Base-by-base conservation (phyloP, 2,329 filamentous ascomycete genomes). In the Westerdykella sp. region DNA sequence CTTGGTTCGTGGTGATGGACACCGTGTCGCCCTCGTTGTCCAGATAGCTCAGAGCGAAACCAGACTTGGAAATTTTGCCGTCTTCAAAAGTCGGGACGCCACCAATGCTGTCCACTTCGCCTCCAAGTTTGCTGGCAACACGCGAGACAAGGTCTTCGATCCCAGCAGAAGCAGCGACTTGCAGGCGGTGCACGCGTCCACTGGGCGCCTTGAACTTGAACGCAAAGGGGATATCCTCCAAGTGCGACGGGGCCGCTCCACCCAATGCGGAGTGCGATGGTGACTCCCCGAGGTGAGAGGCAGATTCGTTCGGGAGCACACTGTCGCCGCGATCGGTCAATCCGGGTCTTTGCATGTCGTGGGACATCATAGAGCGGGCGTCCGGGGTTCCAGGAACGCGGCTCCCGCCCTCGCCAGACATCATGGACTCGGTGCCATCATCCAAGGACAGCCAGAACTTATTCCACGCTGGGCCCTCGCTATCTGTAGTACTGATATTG, bases 151-250 rank as follows among this genome's bases (percentile, higher is more conserved):
- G 82, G 34, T 87, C 81, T 15, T 79, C 80, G 49, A 98, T 81
- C 34, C 93, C 93, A 43, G 87, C 80, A 16, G 85, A 80, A 10
- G 89, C 84, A 42, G 82, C 75, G 22, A 96, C 83, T 60, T 97
- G 93, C 40, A 98, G 73, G 42, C 93, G 83, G 69, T 98, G 93
- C 14, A 97, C 90, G 41, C 93, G 87, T 37, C 91, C 93, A 55
- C 87, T 90, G 1, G 93, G 93, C 2, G 93, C 89, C 74, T 97
- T 97, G 79, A 98, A 98, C 69, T 98, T 98, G 81, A 98, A 98
- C 2, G 91, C 81, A 70, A 97, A 98, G 0, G 91, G 87, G 10
- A 80, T 69, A 53, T 94, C 87, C 57, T 86, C 74, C 11, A 69
- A 45, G 6, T 67, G 58, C 1, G 78, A 73, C 5, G 75, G 70